phyloP scores from a whole-genome alignment of 2,329 filamentous ascomycete species.

The Hypoxylon rubiginosum region DNA sequence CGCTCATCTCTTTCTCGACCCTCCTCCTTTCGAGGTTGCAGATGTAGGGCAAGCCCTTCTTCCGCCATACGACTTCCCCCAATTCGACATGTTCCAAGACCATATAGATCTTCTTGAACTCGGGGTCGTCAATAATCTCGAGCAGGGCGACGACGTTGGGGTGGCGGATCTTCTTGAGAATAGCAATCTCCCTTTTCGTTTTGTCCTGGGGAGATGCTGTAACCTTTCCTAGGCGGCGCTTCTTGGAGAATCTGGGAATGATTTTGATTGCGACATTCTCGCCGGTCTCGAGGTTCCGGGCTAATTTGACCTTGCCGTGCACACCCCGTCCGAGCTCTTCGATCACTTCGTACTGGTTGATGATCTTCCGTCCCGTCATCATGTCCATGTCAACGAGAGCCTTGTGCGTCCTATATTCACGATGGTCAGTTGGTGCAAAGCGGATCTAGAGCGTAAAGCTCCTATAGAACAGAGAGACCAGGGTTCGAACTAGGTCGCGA shows the following conservation, averaged over 20 bases:
- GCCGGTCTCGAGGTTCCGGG: slow-evolving; percentile 80
- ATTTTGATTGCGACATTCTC: slow-evolving; percentile 98
- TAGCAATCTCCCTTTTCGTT: slow-evolving; percentile 96
- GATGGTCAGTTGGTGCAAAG: slow-evolving; percentile 29
- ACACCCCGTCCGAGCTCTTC: slow-evolving; percentile 96
- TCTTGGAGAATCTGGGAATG: slow-evolving; percentile 94
- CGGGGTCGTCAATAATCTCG: slow-evolving; percentile 97
- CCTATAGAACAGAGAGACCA: slow-evolving; percentile 11
- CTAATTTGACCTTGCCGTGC: slow-evolving; percentile 97
- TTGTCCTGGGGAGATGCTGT: slow-evolving; percentile 78
- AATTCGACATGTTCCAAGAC: slow-evolving; percentile 95
- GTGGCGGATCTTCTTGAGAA: slow-evolving; percentile 97
- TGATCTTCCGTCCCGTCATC: slow-evolving; percentile 91
- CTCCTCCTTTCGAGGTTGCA: slow-evolving; percentile 85
- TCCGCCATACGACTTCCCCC: slow-evolving; percentile 94
- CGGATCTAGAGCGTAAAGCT: neutral
- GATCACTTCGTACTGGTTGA: slow-evolving; percentile 98
- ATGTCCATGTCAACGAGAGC: slow-evolving; percentile 91
- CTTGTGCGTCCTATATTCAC: slow-evolving; percentile 78
- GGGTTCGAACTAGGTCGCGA: neutral
- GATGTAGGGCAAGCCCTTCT: slow-evolving; percentile 86
- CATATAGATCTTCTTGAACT: slow-evolving; percentile 97
- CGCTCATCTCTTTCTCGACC: slow-evolving; percentile 78
- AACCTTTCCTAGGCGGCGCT: slow-evolving; percentile 88
- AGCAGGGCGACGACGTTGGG: slow-evolving; percentile 96